Conservation (phyloP, 495 filamentous ascomycete genomes). For the Ramalina intermedia region DNA sequence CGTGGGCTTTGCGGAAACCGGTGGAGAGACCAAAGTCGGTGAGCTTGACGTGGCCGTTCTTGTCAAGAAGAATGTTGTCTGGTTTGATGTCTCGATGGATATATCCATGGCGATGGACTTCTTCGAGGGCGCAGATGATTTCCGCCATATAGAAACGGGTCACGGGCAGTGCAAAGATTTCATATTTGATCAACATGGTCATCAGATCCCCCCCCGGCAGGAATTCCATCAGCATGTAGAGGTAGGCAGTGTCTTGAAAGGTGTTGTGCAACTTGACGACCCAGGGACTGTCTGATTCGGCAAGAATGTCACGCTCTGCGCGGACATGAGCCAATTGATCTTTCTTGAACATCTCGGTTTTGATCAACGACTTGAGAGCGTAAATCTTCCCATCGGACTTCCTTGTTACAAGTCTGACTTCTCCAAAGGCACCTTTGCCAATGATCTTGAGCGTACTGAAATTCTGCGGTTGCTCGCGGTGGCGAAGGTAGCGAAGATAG, state of each 20-base stretch:
- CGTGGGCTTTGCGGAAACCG: slow-evolving; percentile 93
- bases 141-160: slow-evolving; percentile 99
- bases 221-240: slow-evolving; percentile 99
- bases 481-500: slow-evolving; percentile 87
- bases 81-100: slow-evolving; percentile 99
- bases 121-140: slow-evolving; percentile 92
- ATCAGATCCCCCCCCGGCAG: slow-evolving; percentile 95
- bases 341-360: slow-evolving; percentile 99
- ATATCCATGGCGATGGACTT: slow-evolving; percentile 94
- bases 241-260: slow-evolving; percentile 87
- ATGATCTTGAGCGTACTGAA: slow-evolving; percentile 95
- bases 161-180: slow-evolving; percentile 97
- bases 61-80: slow-evolving; percentile 93
- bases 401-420: slow-evolving; percentile 91
- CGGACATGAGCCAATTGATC: slow-evolving; percentile 98
- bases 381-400: slow-evolving; percentile 96
- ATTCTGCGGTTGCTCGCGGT: slow-evolving; percentile 79
- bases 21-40: slow-evolving; percentile 98
- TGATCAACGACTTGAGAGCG: slow-evolving; percentile 94
- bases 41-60: slow-evolving; percentile 92
- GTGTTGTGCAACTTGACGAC: slow-evolving; percentile 95
- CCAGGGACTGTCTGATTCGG: slow-evolving; percentile 97
- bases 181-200: slow-evolving; percentile 99
- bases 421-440: slow-evolving; percentile 96
- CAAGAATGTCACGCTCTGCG: slow-evolving; percentile 91